phyloP scores from a whole-genome alignment of 148 eudicot species.

The Fagopyrum tataricum region DNA sequence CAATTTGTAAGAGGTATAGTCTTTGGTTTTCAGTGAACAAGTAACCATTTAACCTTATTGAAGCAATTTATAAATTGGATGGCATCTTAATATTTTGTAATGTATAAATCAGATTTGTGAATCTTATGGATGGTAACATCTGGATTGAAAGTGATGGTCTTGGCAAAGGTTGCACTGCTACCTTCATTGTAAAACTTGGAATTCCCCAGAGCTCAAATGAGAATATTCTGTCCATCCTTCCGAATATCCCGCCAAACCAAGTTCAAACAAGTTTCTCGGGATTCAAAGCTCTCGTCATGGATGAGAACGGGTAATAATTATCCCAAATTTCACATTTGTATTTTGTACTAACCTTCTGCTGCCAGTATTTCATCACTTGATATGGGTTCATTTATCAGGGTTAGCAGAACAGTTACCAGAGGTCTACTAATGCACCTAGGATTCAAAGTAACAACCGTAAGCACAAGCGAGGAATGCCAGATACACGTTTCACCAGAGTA shows the following conservation, averaged over 20 bases:
- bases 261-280: slow-evolving; percentile 48
- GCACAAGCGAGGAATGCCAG: slow-evolving; percentile 63
- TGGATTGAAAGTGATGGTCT: slow-evolving; percentile 88
- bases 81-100: too few relatives aligned
- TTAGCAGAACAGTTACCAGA: slow-evolving; percentile 61
- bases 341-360: too few relatives aligned
- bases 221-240: slow-evolving; percentile 28
- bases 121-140: slow-evolving; percentile 82
- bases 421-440: slow-evolving; percentile 81
- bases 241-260: slow-evolving; percentile 32
- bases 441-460: slow-evolving; percentile 50
- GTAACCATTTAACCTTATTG: too few relatives aligned
- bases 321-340: not conserved
- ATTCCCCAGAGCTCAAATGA: slow-evolving; percentile 36
- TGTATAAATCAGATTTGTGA: slow-evolving; percentile 51
- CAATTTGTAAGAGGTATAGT: slow-evolving; percentile 70
- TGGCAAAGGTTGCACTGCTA: slow-evolving; percentile 72
- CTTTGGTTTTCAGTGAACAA: not conserved
- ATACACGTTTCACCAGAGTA: slow-evolving; percentile 42
- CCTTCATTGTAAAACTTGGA: slow-evolving; percentile 67
- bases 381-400: slow-evolving; percentile 23
- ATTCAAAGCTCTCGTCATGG: slow-evolving; percentile 73
- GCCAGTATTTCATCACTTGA: too few relatives aligned
- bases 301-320: slow-evolving; percentile 63
- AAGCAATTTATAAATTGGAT: too few relatives aligned